Evolutionary conservation across 2,329 filamentous ascomycete genomes (phyloP).

Genomic region (Chaetomium sp.): DNA sequence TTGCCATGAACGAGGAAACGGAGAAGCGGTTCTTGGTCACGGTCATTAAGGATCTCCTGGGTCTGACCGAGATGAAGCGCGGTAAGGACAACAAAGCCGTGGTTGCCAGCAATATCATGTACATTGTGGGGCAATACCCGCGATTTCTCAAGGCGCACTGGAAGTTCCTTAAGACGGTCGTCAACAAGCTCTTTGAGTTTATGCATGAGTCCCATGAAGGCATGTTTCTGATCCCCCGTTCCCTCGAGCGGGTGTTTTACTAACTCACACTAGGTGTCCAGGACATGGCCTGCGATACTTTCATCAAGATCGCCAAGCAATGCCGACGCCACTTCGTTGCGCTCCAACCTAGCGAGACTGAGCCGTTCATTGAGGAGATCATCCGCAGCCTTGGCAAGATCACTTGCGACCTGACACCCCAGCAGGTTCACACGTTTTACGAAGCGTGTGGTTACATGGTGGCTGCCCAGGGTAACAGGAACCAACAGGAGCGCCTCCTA

Average conservation of each 20-base stretch:
- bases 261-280: conserved; percentile 63
- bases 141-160: conserved; percentile 98
- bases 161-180: conserved; percentile 99
- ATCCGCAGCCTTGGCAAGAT: conserved; percentile 94
- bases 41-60: conserved; percentile 95
- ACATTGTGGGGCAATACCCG: conserved; percentile 97
- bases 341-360: conserved; percentile 84
- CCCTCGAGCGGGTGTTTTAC: background rate
- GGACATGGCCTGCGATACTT: conserved; percentile 99
- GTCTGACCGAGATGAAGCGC: conserved; percentile 97
- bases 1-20: conserved; percentile 99
- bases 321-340: conserved; percentile 97
- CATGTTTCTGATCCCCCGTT: conserved; percentile 31
- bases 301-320: conserved; percentile 99
- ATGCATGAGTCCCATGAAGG: conserved; percentile 99
- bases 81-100: conserved; percentile 99
- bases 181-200: conserved; percentile 99
- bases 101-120: conserved; percentile 99
- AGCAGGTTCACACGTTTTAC: conserved; percentile 98
- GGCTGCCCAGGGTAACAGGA: conserved; percentile 90
- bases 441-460: conserved; percentile 99
- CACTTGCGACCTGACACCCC: conserved; percentile 87
- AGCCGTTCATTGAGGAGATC: conserved; percentile 98
- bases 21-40: conserved; percentile 98
- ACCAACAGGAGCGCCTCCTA: conserved; percentile 85